Percentiles rank a stretch among this genome's conserved stretches.
phyloP scores from a whole-genome alignment of 495 filamentous ascomycete genomes.

The Podospora anserina region DNA sequence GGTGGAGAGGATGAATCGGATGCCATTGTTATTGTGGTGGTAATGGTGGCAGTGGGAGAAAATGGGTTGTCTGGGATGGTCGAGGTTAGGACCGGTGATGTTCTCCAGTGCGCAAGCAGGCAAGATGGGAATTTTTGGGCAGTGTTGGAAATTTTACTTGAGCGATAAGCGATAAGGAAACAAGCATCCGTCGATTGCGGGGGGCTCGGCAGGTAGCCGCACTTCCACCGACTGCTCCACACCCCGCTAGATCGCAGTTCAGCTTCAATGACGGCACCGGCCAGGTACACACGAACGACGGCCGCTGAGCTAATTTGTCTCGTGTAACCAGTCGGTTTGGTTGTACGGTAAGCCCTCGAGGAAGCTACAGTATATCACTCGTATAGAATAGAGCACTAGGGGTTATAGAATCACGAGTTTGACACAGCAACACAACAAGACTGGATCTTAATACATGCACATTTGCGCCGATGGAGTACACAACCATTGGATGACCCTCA shows the following conservation, averaged over 20 bases:
- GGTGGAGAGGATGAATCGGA: slow-evolving; percentile 12
- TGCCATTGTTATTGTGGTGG: slow-evolving; percentile 11
- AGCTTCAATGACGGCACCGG: slow-evolving; percentile 3
- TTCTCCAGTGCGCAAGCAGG: not conserved
- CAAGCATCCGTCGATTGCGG: slow-evolving; percentile 13
- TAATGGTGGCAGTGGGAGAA: not conserved
- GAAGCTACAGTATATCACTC: not conserved
- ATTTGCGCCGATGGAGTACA: not conserved
- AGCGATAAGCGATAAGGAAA: slow-evolving; percentile 28
- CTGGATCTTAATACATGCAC: not conserved
- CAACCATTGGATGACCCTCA: not conserved
- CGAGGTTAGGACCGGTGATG: not conserved
- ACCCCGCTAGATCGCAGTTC: slow-evolving; percentile 2
- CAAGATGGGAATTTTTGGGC: not conserved
- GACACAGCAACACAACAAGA: not conserved
- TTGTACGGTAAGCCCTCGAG: not conserved
- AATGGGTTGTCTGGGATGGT: not conserved
- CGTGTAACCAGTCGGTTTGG: not conserved
- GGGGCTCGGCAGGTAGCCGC: not conserved
- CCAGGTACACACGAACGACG: not conserved
- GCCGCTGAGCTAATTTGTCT: not conserved
- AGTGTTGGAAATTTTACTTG: slow-evolving; percentile 25
- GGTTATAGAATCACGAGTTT: not conserved
- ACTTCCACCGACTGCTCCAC: not conserved
- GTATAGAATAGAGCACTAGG: not conserved